A percentile compares a stretch with the other conserved stretches of the same genome.
These are phyloP conservation scores for Tilletia horrida DNA, from an alignment of 1,284 basidiomycete species.

Conservation along the genomic window DNA sequence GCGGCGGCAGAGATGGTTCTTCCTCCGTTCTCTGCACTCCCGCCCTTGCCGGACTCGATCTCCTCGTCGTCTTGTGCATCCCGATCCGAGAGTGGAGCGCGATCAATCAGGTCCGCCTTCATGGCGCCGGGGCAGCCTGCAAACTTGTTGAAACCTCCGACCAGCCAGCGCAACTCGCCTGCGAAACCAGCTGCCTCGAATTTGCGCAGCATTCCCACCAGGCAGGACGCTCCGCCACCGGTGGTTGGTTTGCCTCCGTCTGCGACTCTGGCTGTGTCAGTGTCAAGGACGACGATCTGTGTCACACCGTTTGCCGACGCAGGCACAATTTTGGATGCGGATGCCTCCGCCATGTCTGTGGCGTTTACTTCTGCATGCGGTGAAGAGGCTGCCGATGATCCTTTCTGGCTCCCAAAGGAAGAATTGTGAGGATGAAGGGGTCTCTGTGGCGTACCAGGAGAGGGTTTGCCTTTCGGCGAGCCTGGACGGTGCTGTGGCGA, in stretches of 20 bases:
- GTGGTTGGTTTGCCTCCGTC: constrained; percentile 43
- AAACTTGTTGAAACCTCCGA: constrained; percentile 48
- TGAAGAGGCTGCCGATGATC: not conserved
- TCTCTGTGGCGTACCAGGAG: not conserved
- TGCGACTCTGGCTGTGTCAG: constrained; percentile 36
- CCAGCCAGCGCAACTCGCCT: constrained; percentile 50
- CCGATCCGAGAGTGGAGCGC: not conserved
- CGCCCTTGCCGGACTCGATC: not conserved
- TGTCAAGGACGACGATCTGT: constrained; percentile 50
- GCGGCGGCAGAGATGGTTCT: too few relatives aligned
- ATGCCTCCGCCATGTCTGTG: not conserved
- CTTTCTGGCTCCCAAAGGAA: not conserved
- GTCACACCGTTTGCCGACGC: constrained; percentile 26
- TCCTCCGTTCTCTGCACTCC: too few relatives aligned
- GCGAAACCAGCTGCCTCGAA: constrained; percentile 47
- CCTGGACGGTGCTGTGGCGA: not conserved
- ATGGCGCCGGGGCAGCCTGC: constrained; percentile 1
- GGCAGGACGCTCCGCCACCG: constrained; percentile 48
- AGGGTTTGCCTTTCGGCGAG: too few relatives aligned
- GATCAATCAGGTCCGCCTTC: not conserved
- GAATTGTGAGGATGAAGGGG: not conserved
- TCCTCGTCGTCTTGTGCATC: not conserved
- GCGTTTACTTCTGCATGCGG: not conserved
- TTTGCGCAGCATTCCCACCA: constrained; percentile 51
- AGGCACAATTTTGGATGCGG: not conserved